phyloP scores from a whole-genome alignment of 495 filamentous ascomycete genomes.

The Jackrogersella multiformis region DNA sequence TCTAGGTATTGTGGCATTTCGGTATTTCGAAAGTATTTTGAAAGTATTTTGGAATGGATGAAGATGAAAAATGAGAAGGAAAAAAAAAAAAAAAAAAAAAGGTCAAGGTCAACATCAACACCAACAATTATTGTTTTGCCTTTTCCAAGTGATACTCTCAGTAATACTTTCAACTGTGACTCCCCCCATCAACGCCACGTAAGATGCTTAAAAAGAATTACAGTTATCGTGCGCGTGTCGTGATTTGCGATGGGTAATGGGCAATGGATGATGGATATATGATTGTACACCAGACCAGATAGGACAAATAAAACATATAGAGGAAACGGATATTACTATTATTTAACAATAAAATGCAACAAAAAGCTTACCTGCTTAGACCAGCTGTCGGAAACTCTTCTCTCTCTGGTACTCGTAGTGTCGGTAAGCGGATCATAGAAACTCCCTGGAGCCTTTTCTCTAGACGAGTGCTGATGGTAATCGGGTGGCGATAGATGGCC shows the following conservation, averaged over 20 bases:
- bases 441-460: conserved; percentile 58
- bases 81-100: too few relatives aligned
- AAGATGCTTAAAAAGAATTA: conserved; percentile 24
- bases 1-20: conserved; percentile 3
- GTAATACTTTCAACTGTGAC: background rate
- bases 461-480: conserved; percentile 49
- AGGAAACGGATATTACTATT: conserved; percentile 12
- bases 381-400: conserved; percentile 57
- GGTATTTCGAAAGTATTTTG: conserved; percentile 11
- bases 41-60: too few relatives aligned
- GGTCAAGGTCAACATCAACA: background rate
- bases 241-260: background rate
- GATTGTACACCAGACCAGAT: too few relatives aligned
- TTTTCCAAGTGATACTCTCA: background rate
- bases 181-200: background rate
- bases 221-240: background rate
- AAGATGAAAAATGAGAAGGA: too few relatives aligned
- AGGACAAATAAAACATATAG: too few relatives aligned
- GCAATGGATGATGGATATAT: conserved; percentile 17
- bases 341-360: background rate
- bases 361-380: conserved; percentile 45
- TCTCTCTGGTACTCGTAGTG: conserved; percentile 54
- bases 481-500: conserved; percentile 48
- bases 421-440: conserved; percentile 68
- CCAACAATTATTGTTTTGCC: background rate